Percentiles rank a stretch among this genome's conserved stretches.
phyloP scores from a whole-genome alignment of 768 basidiomycete species.

The Kwoniella shandongensis region DNA sequence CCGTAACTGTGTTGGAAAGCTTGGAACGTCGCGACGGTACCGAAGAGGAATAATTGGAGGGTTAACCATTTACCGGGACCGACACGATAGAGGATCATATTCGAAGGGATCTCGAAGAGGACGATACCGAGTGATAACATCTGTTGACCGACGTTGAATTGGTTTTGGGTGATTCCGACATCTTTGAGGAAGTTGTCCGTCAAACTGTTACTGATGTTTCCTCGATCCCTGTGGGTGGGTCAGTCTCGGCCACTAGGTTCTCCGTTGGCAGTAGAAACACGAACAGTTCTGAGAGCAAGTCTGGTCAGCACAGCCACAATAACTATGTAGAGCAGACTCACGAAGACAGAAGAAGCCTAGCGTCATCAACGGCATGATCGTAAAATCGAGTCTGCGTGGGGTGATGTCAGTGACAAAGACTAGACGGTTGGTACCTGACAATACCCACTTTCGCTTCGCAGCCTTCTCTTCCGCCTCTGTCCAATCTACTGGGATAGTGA shows the following conservation, averaged over 20 bases:
- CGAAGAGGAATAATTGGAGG: slow-evolving; percentile 46
- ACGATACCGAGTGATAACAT: slow-evolving; percentile 49
- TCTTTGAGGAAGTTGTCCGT: slow-evolving; percentile 40
- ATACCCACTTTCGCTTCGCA: slow-evolving; percentile 4
- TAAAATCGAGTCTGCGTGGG: slow-evolving; percentile 37
- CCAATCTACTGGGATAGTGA: neutral
- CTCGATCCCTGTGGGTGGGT: slow-evolving; percentile 15
- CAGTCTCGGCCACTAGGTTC: neutral
- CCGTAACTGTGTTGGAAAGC: slow-evolving; percentile 41
- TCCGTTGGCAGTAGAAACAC: slow-evolving; percentile 44
- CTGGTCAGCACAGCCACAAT: too few relatives aligned
- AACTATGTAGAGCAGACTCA: too few relatives aligned
- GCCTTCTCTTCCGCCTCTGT: slow-evolving; percentile 19
- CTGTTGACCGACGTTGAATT: slow-evolving; percentile 47
- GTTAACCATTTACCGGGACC: slow-evolving; percentile 46
- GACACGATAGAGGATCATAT: slow-evolving; percentile 37
- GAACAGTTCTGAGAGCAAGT: neutral
- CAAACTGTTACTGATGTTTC: slow-evolving; percentile 47
- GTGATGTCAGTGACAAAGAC: too few relatives aligned
- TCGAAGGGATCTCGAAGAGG: slow-evolving; percentile 48
- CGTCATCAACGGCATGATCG: slow-evolving; percentile 43
- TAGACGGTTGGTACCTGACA: too few relatives aligned
- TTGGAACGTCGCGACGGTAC: slow-evolving; percentile 45
- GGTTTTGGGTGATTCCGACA: slow-evolving; percentile 50
- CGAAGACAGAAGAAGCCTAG: slow-evolving; percentile 17